A percentile compares a stretch with the other conserved stretches of the same genome.
phyloP scores from a whole-genome alignment of 495 filamentous ascomycete species.

The Lasiosphaeria miniovina region DNA sequence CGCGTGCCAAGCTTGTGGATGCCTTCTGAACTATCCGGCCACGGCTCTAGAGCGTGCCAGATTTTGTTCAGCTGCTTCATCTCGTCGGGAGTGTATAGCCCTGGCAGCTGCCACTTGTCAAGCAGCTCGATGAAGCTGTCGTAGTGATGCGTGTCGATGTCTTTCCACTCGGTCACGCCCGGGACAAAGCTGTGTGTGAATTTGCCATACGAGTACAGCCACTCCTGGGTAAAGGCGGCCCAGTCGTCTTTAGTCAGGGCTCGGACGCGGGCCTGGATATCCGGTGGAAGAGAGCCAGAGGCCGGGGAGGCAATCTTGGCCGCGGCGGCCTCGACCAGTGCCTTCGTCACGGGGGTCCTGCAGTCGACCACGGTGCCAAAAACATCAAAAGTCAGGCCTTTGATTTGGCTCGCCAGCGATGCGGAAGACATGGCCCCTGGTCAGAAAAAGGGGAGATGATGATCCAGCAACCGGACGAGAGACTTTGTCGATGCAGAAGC shows the following conservation, averaged over 20 bases:
- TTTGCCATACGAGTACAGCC: conserved; percentile 59
- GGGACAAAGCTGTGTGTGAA: conserved; percentile 59
- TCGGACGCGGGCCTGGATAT: conserved; percentile 44
- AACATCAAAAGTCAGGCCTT: conserved; percentile 55
- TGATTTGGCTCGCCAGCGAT: conserved; percentile 21
- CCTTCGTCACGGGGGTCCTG: conserved; percentile 57
- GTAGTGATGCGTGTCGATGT: conserved; percentile 67
- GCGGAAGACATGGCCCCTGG: background rate
- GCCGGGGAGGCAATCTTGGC: conserved; percentile 34
- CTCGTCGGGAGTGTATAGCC: conserved; percentile 59
- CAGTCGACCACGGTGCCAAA: conserved; percentile 80
- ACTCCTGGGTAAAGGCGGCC: conserved; percentile 61
- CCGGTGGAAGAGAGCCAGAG: conserved; percentile 38
- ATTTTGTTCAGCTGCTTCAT: conserved; percentile 52
- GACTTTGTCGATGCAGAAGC: no score
- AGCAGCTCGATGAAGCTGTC: conserved; percentile 58
- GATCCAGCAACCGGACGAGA: no score
- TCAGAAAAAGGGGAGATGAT: background rate
- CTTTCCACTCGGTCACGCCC: conserved; percentile 43
- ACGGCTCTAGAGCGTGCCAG: conserved; percentile 72
- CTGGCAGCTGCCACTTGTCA: conserved; percentile 47
- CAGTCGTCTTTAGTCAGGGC: conserved; percentile 56
- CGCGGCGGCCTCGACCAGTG: conserved; percentile 48
- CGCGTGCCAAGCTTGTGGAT: conserved; percentile 51
- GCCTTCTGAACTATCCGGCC: conserved; percentile 60